Conservation (phyloP, 1,284 basidiomycete genomes). For the Peniophora sp. region DNA sequence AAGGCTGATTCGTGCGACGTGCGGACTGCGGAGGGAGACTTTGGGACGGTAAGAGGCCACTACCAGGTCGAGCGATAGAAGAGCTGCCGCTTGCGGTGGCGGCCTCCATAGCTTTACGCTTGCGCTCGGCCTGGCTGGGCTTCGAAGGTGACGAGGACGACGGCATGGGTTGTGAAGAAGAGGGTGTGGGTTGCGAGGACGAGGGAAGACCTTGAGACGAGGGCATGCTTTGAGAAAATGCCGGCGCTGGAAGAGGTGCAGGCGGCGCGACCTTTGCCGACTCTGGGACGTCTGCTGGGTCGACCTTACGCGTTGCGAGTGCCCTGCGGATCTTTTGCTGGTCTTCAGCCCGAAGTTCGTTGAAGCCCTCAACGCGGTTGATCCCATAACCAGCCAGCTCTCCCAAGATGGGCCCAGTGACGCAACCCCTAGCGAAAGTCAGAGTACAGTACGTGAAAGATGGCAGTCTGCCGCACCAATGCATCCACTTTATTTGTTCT, state of each 20-base stretch:
- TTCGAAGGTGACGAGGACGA: constrained; percentile 7
- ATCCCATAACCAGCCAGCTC: constrained; percentile 37
- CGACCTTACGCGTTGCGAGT: constrained; percentile 40
- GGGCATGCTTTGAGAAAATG: constrained; percentile 23
- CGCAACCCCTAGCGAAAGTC: constrained; percentile 52
- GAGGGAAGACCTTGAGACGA: constrained; percentile 3
- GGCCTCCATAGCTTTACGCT: constrained; percentile 19
- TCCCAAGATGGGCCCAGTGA: constrained; percentile 48
- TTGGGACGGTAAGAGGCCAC: background rate
- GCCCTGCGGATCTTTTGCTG: constrained; percentile 55
- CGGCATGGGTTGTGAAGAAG: constrained; percentile 22
- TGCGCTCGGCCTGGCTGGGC: constrained; percentile 29
- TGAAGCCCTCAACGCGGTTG: constrained; percentile 41
- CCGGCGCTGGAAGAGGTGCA: constrained; percentile 18
- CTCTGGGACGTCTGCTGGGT: constrained; percentile 40
- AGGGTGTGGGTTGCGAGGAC: constrained; percentile 3
- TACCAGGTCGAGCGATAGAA: constrained; percentile 1
- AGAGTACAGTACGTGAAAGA: constrained; percentile 6
- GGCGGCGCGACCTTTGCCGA: constrained; percentile 14
- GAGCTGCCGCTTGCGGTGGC: constrained; percentile 6
- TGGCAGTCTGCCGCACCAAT: constrained; percentile 60
- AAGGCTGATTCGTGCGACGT: constrained; percentile 8
- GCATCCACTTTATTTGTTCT: constrained; percentile 63
- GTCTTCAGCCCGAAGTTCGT: constrained; percentile 47
- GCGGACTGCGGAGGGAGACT: background rate